These are phyloP conservation scores for Fallopia convolvulus DNA, from an alignment of 148 eudicot genomes.

Conservation along the genomic window DNA sequence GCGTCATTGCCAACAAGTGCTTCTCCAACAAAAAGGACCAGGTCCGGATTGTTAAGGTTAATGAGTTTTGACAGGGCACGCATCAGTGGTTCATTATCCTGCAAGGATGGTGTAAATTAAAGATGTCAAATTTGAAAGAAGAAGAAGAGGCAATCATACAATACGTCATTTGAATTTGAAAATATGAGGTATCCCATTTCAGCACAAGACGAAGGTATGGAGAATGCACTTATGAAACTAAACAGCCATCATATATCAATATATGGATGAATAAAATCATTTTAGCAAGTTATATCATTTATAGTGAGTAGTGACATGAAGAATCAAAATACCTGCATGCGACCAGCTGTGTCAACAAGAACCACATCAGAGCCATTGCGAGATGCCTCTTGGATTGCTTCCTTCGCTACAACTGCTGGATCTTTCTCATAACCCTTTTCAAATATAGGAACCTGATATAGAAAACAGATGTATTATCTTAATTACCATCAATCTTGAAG, in stretches of 20 bases:
- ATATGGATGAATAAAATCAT: background rate
- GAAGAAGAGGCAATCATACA: background rate
- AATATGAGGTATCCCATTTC: background rate
- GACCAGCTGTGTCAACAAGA: conserved; percentile 98
- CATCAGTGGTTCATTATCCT: conserved; percentile 99
- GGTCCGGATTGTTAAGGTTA: conserved; percentile 77
- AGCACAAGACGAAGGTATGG: background rate
- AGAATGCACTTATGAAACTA: background rate
- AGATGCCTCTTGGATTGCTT: conserved; percentile 88
- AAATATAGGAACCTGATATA: conserved; percentile 75
- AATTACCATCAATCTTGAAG: background rate
- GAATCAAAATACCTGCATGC: conserved; percentile 69
- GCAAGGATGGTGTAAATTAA: conserved; percentile 10
- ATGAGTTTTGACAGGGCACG: conserved; percentile 90
- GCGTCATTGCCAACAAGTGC: conserved; percentile 97
- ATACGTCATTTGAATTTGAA: background rate
- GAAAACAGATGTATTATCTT: background rate
- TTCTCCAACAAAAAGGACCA: conserved; percentile 94
- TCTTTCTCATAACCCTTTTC: conserved; percentile 99
- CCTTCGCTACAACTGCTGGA: conserved; percentile 96
- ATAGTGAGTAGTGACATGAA: background rate
- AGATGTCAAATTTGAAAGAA: background rate
- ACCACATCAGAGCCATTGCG: conserved; percentile 94
- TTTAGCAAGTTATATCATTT: background rate
- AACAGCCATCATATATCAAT: background rate